Base-by-base conservation (phyloP, 768 basidiomycete species). In the Mycena chlorophos region DNA sequence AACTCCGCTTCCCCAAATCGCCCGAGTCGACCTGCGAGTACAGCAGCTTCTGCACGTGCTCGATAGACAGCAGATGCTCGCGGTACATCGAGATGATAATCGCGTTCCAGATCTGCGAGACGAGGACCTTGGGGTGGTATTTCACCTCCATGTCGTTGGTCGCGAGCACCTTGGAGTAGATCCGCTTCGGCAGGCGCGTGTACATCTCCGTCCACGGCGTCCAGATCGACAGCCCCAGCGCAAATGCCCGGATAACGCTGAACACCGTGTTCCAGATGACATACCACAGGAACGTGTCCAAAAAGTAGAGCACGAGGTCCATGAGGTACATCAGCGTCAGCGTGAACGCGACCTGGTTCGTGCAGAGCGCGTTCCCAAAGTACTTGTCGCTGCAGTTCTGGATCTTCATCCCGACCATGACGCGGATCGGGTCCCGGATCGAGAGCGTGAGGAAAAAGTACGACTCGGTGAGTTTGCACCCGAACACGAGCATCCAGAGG, bases 11-110 rank as follows among this genome's bases (percentile, higher is more conserved):
- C 42, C 93, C 94, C 55, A 92, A 91, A 49, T 71, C 73, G 51
- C 77, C 79, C 3, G 75, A 78, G 64, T 96, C 94, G 30, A 98
- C 91, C 69, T 99, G 97, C 71, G 98, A 97, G 66, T 99, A 98
- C 5, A 98, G 83, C 16, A 98, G 75, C 70, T 95, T 96, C 76
- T 99, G 97, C 42, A 99, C 96, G 65, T 99, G 96, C 64, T 98
- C 94, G 68, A 99, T 99, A 51, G 95, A 98, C 29, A 98, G 78
- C n/a, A 99, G 71, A 69, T 98, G 97, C 70, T 98, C 97, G 67
- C 97, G 88, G 74, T 98, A 99, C 97, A 99, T 99, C 17, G 96
- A 98, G 62, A 99, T 98, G 73, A 99, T 97, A 73, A 99, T 88
- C 31, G 97, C 97, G 69, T 99, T 99, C 97, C 97, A 98, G 56